phyloP scores from a whole-genome alignment of 345 rosid genomes.

The Bretschneidera sinensis region DNA sequence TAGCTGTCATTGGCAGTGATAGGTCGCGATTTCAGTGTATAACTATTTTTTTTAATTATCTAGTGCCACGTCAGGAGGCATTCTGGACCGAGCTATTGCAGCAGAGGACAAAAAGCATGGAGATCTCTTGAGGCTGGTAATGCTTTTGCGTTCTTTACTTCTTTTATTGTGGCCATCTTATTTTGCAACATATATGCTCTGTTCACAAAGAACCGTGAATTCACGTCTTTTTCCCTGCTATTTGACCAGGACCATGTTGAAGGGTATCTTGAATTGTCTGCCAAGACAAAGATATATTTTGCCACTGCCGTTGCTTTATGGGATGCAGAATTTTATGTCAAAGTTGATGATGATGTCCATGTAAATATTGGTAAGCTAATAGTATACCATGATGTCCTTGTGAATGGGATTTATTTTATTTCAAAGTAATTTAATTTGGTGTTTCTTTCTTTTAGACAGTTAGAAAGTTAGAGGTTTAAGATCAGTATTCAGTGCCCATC shows the following conservation, averaged over 20 bases:
- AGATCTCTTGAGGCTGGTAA: conserved; percentile 84
- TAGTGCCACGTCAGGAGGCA: conserved; percentile 89
- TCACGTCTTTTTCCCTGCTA: conserved; percentile 13
- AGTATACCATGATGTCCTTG: neutral
- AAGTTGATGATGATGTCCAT: conserved; percentile 98
- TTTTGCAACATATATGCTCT: too few relatives aligned
- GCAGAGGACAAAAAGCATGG: conserved; percentile 93
- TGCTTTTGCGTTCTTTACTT: conserved; percentile 14
- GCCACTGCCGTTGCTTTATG: conserved; percentile 80
- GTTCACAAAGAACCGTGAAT: too few relatives aligned
- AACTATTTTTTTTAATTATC: conserved; percentile 6
- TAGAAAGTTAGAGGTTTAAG: too few relatives aligned
- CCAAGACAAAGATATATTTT: conserved; percentile 91
- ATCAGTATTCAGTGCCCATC: neutral
- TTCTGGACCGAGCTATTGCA: conserved; percentile 85
- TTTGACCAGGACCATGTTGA: conserved; percentile 83
- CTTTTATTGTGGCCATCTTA: neutral
- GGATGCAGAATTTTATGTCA: conserved; percentile 97
- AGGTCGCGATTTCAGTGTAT: too few relatives aligned
- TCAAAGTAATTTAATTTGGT: neutral
- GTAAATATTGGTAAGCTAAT: conserved; percentile 76
- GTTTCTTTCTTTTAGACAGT: too few relatives aligned
- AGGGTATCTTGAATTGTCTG: conserved; percentile 95
- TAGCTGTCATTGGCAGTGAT: too few relatives aligned
- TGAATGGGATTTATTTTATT: neutral